phyloP scores from a whole-genome alignment of 352 stramenopile genomes.

The Bremia lactucae region DNA sequence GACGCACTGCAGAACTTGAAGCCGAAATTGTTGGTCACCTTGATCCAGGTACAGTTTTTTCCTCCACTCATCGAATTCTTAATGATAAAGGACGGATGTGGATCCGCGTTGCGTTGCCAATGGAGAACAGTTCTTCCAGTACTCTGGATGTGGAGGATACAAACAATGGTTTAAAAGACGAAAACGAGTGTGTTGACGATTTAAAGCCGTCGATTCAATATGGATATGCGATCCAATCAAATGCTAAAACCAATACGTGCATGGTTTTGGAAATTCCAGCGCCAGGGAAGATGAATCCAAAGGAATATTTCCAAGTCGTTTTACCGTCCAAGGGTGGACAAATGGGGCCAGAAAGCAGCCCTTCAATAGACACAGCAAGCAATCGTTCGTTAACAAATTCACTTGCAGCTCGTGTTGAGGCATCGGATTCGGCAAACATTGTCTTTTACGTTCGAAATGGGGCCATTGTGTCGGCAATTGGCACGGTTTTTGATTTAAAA shows the following conservation, averaged over 20 bases:
- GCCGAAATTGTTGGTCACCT: slow-evolving; percentile 49
- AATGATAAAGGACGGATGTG: slow-evolving; percentile 53
- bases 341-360: no score
- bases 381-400: slow-evolving; percentile 5
- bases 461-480: slow-evolving; percentile 38
- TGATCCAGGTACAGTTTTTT: slow-evolving; percentile 37
- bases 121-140: slow-evolving; percentile 7
- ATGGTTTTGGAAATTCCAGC: slow-evolving; percentile 62
- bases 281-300: slow-evolving; percentile 46
- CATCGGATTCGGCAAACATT: slow-evolving; percentile 28
- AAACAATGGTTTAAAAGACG: slow-evolving; percentile 26
- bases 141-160: slow-evolving; percentile 15
- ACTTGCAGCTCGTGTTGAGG: slow-evolving; percentile 26
- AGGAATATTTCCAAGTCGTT: slow-evolving; percentile 43
- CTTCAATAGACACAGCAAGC: slow-evolving; percentile 8
- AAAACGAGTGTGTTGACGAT: slow-evolving; percentile 24
- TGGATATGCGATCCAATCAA: slow-evolving; percentile 66
- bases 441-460: slow-evolving; percentile 45
- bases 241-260: slow-evolving; percentile 64
- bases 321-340: slow-evolving; percentile 5
- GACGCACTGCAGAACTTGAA: slow-evolving; percentile 29
- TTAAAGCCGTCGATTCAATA: slow-evolving; percentile 20
- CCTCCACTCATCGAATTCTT: slow-evolving; percentile 37
- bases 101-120: slow-evolving; percentile 39
- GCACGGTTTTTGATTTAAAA: slow-evolving; percentile 37